Conservation (phyloP, 1,139 yeast genomes). For the Kazachstania sp. region DNA sequence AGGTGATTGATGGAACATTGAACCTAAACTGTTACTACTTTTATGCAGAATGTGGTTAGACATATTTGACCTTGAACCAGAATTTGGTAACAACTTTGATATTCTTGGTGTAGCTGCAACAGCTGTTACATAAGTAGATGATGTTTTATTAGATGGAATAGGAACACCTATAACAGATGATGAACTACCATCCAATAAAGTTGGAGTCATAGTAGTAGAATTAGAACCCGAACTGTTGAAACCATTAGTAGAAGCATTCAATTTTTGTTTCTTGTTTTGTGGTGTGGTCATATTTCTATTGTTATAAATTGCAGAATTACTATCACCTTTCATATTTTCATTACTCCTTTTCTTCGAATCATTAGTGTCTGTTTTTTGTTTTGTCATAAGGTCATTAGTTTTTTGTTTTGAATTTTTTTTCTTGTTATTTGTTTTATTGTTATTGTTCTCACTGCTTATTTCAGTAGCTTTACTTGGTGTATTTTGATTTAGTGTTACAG, state of each 20-base stretch:
- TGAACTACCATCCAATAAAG: neutral
- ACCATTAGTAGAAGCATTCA: neutral
- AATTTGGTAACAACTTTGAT: constrained; percentile 45
- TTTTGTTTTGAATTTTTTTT: constrained; percentile 5
- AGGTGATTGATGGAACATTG: constrained; percentile 53
- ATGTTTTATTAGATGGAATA: neutral
- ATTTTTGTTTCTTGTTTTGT: constrained; percentile 4
- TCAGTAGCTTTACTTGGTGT: constrained; percentile 1
- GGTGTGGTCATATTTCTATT: neutral
- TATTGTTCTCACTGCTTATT: neutral
- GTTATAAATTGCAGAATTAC: neutral
- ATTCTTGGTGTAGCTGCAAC: constrained; percentile 79
- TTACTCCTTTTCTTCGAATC: constrained; percentile 3
- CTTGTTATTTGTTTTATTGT: neutral
- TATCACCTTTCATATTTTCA: constrained; percentile 2
- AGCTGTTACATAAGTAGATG: constrained; percentile 43
- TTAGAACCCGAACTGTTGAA: neutral
- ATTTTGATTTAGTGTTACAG: constrained; percentile 43
- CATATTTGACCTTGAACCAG: constrained; percentile 7
- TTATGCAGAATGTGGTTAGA: neutral
- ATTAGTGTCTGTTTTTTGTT: neutral
- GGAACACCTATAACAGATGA: neutral
- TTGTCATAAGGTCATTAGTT: constrained; percentile 7
- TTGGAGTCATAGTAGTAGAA: neutral
- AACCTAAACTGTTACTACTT: neutral